Base-by-base conservation (phyloP, 148 eudicot species). In the Rhododendron williamsianum region DNA sequence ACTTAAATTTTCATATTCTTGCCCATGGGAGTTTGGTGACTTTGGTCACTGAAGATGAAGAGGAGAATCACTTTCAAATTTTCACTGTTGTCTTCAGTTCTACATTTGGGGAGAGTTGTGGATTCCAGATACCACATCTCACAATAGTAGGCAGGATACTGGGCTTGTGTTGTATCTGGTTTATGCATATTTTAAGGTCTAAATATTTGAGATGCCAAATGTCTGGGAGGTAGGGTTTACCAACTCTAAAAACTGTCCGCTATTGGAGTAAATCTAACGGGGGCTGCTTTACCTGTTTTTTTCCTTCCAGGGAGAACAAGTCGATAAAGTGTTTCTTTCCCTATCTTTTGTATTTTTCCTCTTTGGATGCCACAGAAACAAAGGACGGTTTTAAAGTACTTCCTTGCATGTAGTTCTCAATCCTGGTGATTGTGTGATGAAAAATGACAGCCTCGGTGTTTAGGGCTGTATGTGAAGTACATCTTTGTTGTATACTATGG, bases 231-330 rank as follows among this genome's bases (percentile, higher is more conserved):
- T 43, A 41, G 49, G 13, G 80, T 41, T 9, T 15, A 11, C 51
- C 81, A 3, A 27, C 38, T 54, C 45, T 2, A 16, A 52, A 48
- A 33, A 54, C 46, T 80, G 6, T 54, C 45, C 18, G 25, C 63
- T 52, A 16, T 78, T n/a, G 36, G 58, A 78, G 9, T 78, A n/a
- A 25, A 46, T n/a, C 36, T 48, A 78, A 25, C 2, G 56, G 79
- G 23, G 35, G 58, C 36, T 13, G 81, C 81, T 25, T 78, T 78
- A 78, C 81, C 81, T 78, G 15, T 78, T 77, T 77, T 77, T 41
- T 45, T 19, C 1, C 52, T 23, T 23, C n/a, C 51, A 23, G 35
- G 81, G 27, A 46, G 30, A 71, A 71, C 38, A 71, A 71, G 76
- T 71, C 0, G 76, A 15, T 71, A 71, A 27, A 71, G 35, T 30